Conservation (phyloP, 345 rosid genomes). For the Rhizophora mangle region DNA sequence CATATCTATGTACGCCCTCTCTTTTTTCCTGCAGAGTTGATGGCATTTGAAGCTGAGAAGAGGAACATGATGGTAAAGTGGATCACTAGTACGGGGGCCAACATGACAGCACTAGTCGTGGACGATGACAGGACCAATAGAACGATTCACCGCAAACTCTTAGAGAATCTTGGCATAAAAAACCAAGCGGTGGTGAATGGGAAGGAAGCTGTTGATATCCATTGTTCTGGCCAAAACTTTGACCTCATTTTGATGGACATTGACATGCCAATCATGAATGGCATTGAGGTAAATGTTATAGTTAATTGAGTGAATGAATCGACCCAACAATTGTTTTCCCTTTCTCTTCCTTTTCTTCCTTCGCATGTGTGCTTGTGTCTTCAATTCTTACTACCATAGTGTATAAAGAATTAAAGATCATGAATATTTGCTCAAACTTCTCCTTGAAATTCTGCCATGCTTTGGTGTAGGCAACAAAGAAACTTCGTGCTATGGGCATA, state of each 20-base stretch:
- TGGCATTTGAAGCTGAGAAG: neutral
- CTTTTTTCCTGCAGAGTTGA: neutral
- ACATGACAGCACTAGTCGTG: conserved; percentile 56
- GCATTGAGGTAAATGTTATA: conserved; percentile 49
- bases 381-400: neutral
- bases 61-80: neutral
- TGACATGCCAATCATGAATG: conserved; percentile 92
- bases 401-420: neutral
- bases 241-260: conserved; percentile 84
- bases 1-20: neutral
- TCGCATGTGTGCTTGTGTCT: neutral
- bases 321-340: neutral
- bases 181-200: conserved; percentile 54
- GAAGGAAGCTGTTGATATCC: conserved; percentile 65
- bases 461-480: conserved; percentile 55
- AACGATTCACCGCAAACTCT: conserved; percentile 46
- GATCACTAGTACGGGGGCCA: neutral
- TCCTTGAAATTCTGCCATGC: neutral
- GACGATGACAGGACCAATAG: conserved; percentile 52
- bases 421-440: neutral
- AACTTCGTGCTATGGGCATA: conserved; percentile 69
- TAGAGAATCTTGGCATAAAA: conserved; percentile 51
- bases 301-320: neutral
- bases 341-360: neutral
- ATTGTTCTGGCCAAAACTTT: conserved; percentile 52